phyloP scores from a whole-genome alignment of 2,329 filamentous ascomycete species.

The Dendrostoma leiphaemia region DNA sequence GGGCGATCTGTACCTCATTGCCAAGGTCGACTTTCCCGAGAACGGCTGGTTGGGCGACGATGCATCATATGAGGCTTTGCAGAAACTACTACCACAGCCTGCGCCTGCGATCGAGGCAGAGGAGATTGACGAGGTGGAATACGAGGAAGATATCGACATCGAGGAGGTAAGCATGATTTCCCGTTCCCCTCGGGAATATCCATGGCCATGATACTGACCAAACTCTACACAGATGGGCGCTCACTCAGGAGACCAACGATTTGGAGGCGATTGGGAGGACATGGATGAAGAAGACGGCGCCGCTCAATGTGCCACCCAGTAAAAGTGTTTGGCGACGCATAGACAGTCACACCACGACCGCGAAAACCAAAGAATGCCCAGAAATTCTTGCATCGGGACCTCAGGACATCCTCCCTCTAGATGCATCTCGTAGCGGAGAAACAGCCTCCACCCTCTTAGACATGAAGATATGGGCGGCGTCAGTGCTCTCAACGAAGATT shows the following conservation, averaged over 20 bases:
- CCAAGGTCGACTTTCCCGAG: slow-evolving; percentile 86
- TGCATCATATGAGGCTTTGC: slow-evolving; percentile 66
- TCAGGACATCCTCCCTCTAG: not conserved
- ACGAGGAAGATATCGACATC: slow-evolving; percentile 77
- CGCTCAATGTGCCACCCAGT: slow-evolving; percentile 74
- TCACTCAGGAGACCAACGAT: slow-evolving; percentile 65
- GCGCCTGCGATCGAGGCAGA: slow-evolving; percentile 63
- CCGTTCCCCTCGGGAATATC: not conserved
- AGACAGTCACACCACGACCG: slow-evolving; percentile 1
- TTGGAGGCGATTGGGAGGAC: slow-evolving; percentile 66
- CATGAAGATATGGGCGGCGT: not conserved
- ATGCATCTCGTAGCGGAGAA: not conserved
- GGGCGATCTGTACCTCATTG: slow-evolving; percentile 83
- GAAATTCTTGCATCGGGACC: not conserved
- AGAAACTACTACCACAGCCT: slow-evolving; percentile 71
- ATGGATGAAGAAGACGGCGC: slow-evolving; percentile 66
- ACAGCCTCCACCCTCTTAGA: slow-evolving; percentile 5
- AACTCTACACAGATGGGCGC: slow-evolving; percentile 60
- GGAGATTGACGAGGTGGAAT: slow-evolving; percentile 82
- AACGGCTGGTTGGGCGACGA: slow-evolving; percentile 78
- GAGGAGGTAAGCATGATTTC: slow-evolving; percentile 59
- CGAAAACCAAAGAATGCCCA: not conserved
- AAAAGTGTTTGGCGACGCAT: slow-evolving; percentile 29
- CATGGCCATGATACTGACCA: slow-evolving; percentile 8
- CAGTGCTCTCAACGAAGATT: not conserved